Base-by-base conservation (phyloP, 352 stramenopile genomes). In the Plasmopara viticola region DNA sequence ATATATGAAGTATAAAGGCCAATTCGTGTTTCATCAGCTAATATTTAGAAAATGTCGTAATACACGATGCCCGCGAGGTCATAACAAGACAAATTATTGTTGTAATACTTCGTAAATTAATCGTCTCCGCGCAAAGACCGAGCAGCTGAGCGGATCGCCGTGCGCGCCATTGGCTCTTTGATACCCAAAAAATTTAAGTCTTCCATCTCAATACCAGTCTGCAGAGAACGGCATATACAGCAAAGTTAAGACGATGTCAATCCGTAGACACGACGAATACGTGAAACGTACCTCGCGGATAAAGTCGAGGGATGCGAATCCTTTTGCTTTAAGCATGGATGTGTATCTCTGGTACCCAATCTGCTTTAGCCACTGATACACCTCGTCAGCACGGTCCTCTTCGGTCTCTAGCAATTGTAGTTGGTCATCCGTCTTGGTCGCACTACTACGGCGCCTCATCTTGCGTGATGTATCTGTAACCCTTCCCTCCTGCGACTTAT, bases 131-230 rank as follows among this genome's bases (percentile, higher is more conserved):
- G 74, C 31, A 87, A 51, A 38, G 59, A 71, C 8, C 78, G 64
- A 56, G 80, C 78, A 2, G 79, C 80, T 41, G 66, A 66, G 12
- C 78, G 76, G 53, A 93, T 72, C 29, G 72, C 53, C 55, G 79
- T 78, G n/a, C 79, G 70, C 7, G 77, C 78, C 3, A 66, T 38
- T 1, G 74, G 29, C 52, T 89, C 78, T 35, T 87, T 85, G 45
- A 94, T 89, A 35, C 78, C 79, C 38, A 94, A 57, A 46, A 94
- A 94, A 62, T 94, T 91, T 9, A 94, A 60, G 40, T 94, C 84
- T 48, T 90, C 84, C 50, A 79, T 84, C 44, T 89, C 81, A 44
- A 94, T 89, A 9, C 84, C 84, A 48, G 81, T 94, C 84, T 94
- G 40, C 17, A 62, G 12, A 20, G 34, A 53, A 14, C 20, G 20